Evolutionary conservation across 441 rosid genomes (phyloP).

Genomic region (Theobroma grandiflorum): DNA sequence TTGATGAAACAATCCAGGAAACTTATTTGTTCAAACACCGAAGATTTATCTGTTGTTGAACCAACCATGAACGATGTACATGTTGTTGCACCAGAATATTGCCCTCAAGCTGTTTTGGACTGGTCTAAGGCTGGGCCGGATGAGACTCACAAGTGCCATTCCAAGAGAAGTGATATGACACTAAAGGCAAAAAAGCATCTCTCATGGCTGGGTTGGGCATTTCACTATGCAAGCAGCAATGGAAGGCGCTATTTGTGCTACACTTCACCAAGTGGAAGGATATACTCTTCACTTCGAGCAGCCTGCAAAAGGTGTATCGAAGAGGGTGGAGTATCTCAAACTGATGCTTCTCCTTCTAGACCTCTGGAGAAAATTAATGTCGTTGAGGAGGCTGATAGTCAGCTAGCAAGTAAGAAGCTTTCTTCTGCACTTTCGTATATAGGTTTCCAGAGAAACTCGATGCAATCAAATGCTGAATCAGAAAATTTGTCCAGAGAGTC

Average conservation of each 20-base stretch:
- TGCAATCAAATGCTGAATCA: conserved; percentile 19
- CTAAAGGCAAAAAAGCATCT: conserved; percentile 60
- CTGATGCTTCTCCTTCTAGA: conserved; percentile 21
- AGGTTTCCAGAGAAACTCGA: conserved; percentile 28
- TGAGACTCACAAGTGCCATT: conserved; percentile 1
- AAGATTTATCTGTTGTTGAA: conserved; percentile 34
- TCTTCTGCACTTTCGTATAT: conserved; percentile 12
- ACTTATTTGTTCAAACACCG: conserved; percentile 25
- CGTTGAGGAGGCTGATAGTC: conserved; percentile 22
- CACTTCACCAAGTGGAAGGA: conserved; percentile 50
- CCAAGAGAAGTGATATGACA: conserved; percentile 25
- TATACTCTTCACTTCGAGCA: conserved; percentile 45
- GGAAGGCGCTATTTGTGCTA: conserved; percentile 38
- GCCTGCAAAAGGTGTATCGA: conserved; percentile 49
- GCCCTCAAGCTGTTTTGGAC: conserved; percentile 55
- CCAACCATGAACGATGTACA: conserved; percentile 29
- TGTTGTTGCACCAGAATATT: conserved; percentile 42
- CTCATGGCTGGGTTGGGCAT: conserved; percentile 57
- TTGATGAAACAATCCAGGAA: conserved; percentile 30
- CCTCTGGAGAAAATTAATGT: conserved; percentile 7
- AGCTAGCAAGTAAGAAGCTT: conserved; percentile 22
- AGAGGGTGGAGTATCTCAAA: conserved; percentile 25
- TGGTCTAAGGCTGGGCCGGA: conserved; percentile 41
- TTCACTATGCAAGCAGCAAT: conserved; percentile 16
- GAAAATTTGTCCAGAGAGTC: conserved; percentile 11